Evolutionary conservation across 164 flowering plant genomes (phyloP).

Genomic region (Akebia trifoliata): DNA sequence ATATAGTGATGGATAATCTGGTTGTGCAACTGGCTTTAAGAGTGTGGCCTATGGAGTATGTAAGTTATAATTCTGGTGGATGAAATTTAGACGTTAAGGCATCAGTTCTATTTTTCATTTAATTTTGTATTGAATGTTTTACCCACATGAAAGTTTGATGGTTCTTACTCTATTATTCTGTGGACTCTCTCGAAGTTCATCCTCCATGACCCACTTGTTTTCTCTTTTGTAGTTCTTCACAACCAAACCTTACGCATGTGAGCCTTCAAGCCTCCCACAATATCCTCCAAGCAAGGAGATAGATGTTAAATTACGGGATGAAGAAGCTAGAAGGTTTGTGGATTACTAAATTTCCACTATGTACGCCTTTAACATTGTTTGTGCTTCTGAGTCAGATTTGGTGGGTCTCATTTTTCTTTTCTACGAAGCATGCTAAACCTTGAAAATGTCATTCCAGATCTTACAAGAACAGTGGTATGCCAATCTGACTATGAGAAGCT

Average conservation of each 20-base stretch:
- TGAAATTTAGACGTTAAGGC: no score
- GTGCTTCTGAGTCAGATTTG: no score
- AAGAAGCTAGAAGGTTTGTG: slow-evolving; percentile 81
- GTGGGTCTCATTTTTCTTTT: no score
- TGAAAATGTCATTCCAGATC: background rate
- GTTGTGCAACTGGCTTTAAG: no score
- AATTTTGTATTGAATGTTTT: no score
- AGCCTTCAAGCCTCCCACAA: slow-evolving; percentile 88
- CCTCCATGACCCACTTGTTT: slow-evolving; percentile 1
- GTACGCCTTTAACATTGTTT: no score
- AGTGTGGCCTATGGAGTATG: no score
- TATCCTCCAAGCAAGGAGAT: slow-evolving; percentile 97
- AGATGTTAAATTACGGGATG: slow-evolving; percentile 91
- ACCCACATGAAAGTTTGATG: no score
- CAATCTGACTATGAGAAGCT: background rate
- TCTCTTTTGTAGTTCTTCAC: slow-evolving; percentile 67
- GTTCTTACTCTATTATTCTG: background rate
- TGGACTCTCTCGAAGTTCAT: background rate
- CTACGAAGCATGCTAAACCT: background rate
- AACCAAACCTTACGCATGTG: slow-evolving; percentile 83
- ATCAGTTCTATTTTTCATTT: no score
- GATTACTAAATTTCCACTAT: background rate
- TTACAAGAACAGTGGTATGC: background rate
- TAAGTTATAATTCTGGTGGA: no score
- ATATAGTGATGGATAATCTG: no score